phyloP scores from a whole-genome alignment of 345 rosid genomes.

The Alliaria petiolata region DNA sequence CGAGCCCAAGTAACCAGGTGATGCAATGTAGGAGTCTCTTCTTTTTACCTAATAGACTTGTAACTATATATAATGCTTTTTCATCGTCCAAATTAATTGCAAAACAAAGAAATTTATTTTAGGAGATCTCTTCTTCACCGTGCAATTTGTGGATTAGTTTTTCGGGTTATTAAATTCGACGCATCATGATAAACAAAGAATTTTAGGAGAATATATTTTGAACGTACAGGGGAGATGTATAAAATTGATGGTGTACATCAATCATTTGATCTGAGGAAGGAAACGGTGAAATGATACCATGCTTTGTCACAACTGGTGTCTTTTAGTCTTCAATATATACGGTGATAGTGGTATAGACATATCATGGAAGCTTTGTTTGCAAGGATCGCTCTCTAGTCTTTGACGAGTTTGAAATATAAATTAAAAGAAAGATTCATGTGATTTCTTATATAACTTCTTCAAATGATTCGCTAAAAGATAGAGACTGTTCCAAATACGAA shows the following conservation, averaged over 20 bases:
- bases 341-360: not conserved
- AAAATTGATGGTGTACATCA: not conserved
- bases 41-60: not conserved
- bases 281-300: not conserved
- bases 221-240: no score
- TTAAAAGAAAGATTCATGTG: not conserved
- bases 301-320: not conserved
- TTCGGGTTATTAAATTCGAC: not conserved
- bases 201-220: no score
- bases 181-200: not conserved
- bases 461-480: not conserved
- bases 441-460: not conserved
- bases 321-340: not conserved
- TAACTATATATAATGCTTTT: not conserved
- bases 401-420: not conserved
- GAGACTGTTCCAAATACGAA: no score
- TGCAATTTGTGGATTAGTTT: not conserved
- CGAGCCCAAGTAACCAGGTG: not conserved
- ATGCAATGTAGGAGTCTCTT: not conserved
- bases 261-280: not conserved
- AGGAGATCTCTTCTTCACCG: not conserved
- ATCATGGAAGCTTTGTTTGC: constrained; percentile 2
- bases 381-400: not conserved
- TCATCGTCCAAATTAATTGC: not conserved
- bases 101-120: not conserved